Base-by-base conservation (phyloP, 2,329 filamentous ascomycete genomes). In the Cercospora citrullina region DNA sequence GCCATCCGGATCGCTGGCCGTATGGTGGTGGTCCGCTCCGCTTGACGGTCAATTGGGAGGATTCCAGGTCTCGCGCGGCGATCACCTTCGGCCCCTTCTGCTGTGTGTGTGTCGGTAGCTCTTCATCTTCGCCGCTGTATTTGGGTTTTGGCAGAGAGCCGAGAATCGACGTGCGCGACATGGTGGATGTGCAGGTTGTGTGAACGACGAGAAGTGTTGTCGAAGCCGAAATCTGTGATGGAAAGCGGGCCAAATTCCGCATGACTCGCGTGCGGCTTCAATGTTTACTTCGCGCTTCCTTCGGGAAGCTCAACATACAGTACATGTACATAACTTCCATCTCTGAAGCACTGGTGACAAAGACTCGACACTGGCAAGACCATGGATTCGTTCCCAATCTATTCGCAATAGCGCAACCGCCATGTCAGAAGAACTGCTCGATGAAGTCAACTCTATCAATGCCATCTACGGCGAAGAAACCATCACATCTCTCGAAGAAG, bases 111-210 rank as follows among this genome's bases (percentile, higher is more conserved):
- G 84, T 81, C 26, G 90, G 90, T 36, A 90, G 82, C 76, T 96
- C 91, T 78, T 97, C 94, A 78, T 96, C 90, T 78, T 96, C 92
- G 73, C 92, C 93, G 4, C 90, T 92, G 78, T 97, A 96, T 81
- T 92, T 94, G 16, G 94, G 94, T 79, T 94, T 94, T 3, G 94
- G 94, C 53, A 98, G 85, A 66, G 91, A 89, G 77, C 89, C 88
- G 71, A 92, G 89, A 53, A 98, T 86, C 67, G 92, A 91, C 68
- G 72, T 66, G 39, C 74, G 69, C 66, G 72, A 70, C 71, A 73
- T 73, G 18, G 9, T 23, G 21, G 9, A 12, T 51, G 45, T 23
- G 45, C 4, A 5, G 45, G 18, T 21, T 5, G 9, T 23, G 45
- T 3, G 18, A 21, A 26, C 0, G 21, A 23, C 5, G 21, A 51